Evolutionary conservation across 805 yeast species (phyloP).

Genomic region (Hanseniaspora pseudoguilliermondii): DNA sequence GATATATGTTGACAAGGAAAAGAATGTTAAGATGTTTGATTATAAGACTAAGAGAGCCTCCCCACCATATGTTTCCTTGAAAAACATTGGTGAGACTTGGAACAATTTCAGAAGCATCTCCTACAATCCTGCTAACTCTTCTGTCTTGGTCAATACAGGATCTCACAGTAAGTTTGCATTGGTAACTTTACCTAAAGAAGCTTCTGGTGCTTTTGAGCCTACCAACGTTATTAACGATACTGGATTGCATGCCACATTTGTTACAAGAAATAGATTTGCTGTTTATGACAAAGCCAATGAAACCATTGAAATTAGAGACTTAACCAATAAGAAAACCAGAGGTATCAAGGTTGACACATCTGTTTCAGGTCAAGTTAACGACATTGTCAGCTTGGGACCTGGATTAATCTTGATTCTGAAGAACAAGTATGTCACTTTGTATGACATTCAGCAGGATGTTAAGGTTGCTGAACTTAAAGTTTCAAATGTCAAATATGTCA

Average conservation of each 20-base stretch:
- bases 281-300: slow-evolving; percentile 54
- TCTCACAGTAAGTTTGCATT: slow-evolving; percentile 59
- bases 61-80: slow-evolving; percentile 70
- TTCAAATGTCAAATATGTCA: slow-evolving; percentile 71
- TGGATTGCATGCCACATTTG: slow-evolving; percentile 77
- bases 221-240: slow-evolving; percentile 64
- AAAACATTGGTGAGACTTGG: slow-evolving; percentile 77
- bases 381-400: slow-evolving; percentile 66
- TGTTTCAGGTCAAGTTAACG: slow-evolving; percentile 40
- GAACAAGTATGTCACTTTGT: slow-evolving; percentile 57
- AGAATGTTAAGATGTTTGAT: slow-evolving; percentile 73
- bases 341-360: slow-evolving; percentile 48
- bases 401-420: slow-evolving; percentile 73
- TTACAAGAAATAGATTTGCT: slow-evolving; percentile 89
- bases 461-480: slow-evolving; percentile 55
- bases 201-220: slow-evolving; percentile 89
- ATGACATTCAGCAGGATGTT: slow-evolving; percentile 87
- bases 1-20: slow-evolving; percentile 66
- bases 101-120: slow-evolving; percentile 71
- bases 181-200: slow-evolving; percentile 68
- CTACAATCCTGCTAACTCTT: slow-evolving; percentile 84
- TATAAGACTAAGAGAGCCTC: slow-evolving; percentile 50
- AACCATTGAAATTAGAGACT: slow-evolving; percentile 69
- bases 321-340: slow-evolving; percentile 71
- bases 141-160: slow-evolving; percentile 70